phyloP scores from a whole-genome alignment of 441 rosid species.

The Gossypium lobatum region DNA sequence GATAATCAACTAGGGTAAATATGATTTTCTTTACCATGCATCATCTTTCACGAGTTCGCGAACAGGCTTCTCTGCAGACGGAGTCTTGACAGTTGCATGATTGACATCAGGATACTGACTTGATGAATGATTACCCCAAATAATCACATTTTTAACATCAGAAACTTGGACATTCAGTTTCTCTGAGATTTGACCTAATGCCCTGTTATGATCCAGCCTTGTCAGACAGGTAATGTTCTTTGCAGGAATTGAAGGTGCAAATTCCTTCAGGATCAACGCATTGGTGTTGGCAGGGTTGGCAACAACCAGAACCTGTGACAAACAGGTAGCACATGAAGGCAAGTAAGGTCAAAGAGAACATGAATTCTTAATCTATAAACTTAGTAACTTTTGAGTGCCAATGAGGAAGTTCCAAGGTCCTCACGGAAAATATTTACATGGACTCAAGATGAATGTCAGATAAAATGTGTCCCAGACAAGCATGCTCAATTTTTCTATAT shows the following conservation, averaged over 20 bases:
- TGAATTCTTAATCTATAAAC: conserved; percentile 1
- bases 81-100: conserved; percentile 68
- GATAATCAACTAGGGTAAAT: neutral
- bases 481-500: too few relatives aligned
- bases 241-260: conserved; percentile 77
- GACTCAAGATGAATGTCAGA: too few relatives aligned
- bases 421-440: too few relatives aligned
- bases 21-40: conserved; percentile 36
- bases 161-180: conserved; percentile 59
- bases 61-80: conserved; percentile 57
- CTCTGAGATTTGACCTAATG: conserved; percentile 76
- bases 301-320: conserved; percentile 70
- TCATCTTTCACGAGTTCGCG: conserved; percentile 74
- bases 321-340: neutral
- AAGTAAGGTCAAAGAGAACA: neutral
- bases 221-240: conserved; percentile 81
- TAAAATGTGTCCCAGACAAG: too few relatives aligned
- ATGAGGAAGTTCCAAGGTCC: neutral
- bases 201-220: conserved; percentile 84
- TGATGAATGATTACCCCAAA: conserved; percentile 92
- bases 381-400: neutral
- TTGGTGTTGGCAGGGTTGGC: conserved; percentile 91
- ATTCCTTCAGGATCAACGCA: conserved; percentile 86
- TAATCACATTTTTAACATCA: conserved; percentile 79
- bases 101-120: conserved; percentile 84